Evolutionary conservation across 306 rosid species (phyloP), one percentile per base, ranked within the genome.

Genomic region (Sicyos edulis): DNA sequence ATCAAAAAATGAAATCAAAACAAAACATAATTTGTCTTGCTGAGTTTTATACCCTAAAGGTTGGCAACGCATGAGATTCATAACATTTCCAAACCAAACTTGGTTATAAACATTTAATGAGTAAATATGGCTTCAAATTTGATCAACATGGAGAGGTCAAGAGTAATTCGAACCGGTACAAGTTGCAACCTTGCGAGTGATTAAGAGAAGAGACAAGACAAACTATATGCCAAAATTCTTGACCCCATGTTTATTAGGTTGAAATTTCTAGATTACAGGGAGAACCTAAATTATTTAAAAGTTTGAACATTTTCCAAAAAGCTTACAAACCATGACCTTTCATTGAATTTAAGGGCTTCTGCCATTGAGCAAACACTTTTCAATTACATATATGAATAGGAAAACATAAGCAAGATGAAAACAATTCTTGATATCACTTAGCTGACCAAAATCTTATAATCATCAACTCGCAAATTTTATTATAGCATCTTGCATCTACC

Each of bases 331-430:
- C 47, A 34, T 32, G 49, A 37, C 68, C 21, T 3, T 49, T 61
- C 68, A 10, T 34, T 32, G 70, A 63, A 42, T 63, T 63, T 7
- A 40, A 63, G 24, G 68, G n/a, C 14, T 8, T 61, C 21, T 61
- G 2, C 12, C 49, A 60, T 14, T 8, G 34, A 32, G 10, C n/a
- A 29, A 57, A 58, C 47, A 14, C 67, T 61, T 61, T 3, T 15
- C 67, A 15, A 13, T 26, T 60, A 19, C 66, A 60, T 12, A 59
- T 24, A 22, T 59, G 65, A 59, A 60, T 60, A 60, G 66, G 20
- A 15, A 60, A 32, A 15, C 2, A 60, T 10, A 32, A 55, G 29
- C 10, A 32, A 29, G 17, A 34, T 61, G 22, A 10, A 61, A 34
- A 32, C 68, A 61, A 16, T 19, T 61, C 47, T 32, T 32, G 68